These are phyloP conservation scores for Colletotrichum orbiculare DNA, from an alignment of 2,329 filamentous ascomycete genomes.

Conservation along the genomic window DNA sequence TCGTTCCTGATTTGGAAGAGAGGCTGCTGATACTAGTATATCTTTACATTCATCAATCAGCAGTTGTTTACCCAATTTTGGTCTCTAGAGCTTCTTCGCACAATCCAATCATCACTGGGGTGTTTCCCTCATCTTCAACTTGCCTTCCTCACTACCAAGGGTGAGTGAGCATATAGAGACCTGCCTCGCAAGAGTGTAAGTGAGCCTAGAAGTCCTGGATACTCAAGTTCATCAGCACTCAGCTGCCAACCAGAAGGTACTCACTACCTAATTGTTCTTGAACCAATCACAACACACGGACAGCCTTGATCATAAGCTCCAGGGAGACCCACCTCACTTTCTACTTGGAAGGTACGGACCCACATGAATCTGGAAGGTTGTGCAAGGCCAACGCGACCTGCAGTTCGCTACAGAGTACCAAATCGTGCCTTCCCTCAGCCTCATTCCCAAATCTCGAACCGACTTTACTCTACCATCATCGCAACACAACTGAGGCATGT, in stretches of 20 bases:
- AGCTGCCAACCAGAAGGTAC: not conserved
- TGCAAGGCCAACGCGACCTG: constrained; percentile 34
- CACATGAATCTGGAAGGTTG: constrained; percentile 4
- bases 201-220: not conserved
- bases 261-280: rapidly evolving
- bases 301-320: not conserved
- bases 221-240: not conserved
- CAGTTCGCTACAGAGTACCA: not conserved
- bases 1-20: too few relatives aligned
- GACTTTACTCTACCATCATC: constrained; percentile 18
- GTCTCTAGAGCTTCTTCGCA: too few relatives aligned
- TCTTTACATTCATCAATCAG: too few relatives aligned
- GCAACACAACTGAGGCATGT: constrained; percentile 29
- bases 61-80: too few relatives aligned
- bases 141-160: too few relatives aligned
- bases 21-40: too few relatives aligned
- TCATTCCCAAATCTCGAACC: constrained; percentile 28
- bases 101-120: not conserved
- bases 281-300: constrained; percentile 19
- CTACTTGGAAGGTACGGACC: not conserved
- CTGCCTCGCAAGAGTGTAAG: not conserved
- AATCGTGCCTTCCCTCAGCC: constrained; percentile 26
- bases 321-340: not conserved
- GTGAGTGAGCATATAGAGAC: too few relatives aligned
- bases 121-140: too few relatives aligned